phyloP scores from a whole-genome alignment of 768 basidiomycete species.

The Rhodotorula babjevae region DNA sequence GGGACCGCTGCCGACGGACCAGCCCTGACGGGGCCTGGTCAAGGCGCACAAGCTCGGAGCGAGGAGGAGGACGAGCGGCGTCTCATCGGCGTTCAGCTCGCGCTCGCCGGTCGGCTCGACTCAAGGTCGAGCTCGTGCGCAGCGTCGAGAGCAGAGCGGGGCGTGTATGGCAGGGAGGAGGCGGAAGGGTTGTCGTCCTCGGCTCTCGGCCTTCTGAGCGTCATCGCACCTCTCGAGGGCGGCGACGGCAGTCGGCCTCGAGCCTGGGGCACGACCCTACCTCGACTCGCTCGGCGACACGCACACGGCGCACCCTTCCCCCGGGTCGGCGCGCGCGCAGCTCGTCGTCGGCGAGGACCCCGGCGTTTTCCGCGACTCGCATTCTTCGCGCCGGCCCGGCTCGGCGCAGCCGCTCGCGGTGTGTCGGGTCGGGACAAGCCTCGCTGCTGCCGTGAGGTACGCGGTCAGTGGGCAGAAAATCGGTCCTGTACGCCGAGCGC shows the following conservation, averaged over 20 bases:
- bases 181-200: background rate
- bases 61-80: too few species aligned
- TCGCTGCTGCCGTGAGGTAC: slow-evolving; percentile 12
- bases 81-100: background rate
- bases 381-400: slow-evolving; percentile 15
- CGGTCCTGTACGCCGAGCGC: slow-evolving; percentile 15
- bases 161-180: background rate
- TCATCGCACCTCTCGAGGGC: background rate
- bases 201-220: background rate
- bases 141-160: background rate
- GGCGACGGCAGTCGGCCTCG: background rate
- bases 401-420: background rate
- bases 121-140: background rate
- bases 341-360: slow-evolving; percentile 9
- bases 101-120: background rate
- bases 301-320: background rate
- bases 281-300: background rate
- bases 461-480: slow-evolving; percentile 17
- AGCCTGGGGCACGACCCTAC: background rate
- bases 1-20: background rate
- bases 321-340: background rate
- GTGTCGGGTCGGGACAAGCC: background rate
- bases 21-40: background rate
- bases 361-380: slow-evolving; percentile 20
- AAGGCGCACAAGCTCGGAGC: background rate